A percentile compares a stretch with the other conserved stretches of the same genome.
Conservation (phyloP, 352 stramenopile species). For the Chrysophaeum taylorii region DNA sequence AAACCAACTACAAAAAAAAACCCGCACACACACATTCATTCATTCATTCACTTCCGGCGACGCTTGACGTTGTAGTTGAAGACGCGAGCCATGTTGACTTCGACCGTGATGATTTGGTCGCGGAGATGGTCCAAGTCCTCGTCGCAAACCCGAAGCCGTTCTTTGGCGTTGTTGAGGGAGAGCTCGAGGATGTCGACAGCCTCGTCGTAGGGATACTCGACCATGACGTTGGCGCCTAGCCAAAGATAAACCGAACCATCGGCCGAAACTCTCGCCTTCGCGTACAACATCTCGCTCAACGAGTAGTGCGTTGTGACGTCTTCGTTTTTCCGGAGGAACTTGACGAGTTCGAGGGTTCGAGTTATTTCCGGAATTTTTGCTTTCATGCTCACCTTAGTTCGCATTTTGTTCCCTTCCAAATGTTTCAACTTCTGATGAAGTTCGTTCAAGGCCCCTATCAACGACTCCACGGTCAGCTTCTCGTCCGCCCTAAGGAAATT, state of each 20-base stretch:
- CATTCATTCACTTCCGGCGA: no score
- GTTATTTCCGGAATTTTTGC: conserved; percentile 48
- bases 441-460: conserved; percentile 57
- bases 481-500: background rate
- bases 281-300: conserved; percentile 85
- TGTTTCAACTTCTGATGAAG: conserved; percentile 55
- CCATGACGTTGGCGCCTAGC: conserved; percentile 92
- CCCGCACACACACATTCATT: no score
- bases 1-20: no score
- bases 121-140: conserved; percentile 82
- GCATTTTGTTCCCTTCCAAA: conserved; percentile 35
- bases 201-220: conserved; percentile 94
- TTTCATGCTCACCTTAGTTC: conserved; percentile 60
- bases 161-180: conserved; percentile 40
- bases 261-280: conserved; percentile 72
- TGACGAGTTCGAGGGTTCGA: conserved; percentile 56
- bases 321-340: conserved; percentile 51
- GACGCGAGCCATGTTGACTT: conserved; percentile 91
- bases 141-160: conserved; percentile 28
- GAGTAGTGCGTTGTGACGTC: conserved; percentile 79
- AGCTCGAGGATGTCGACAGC: conserved; percentile 72
- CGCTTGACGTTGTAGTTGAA: conserved; percentile 90
- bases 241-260: conserved; percentile 87
- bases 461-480: conserved; percentile 33
- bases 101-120: conserved; percentile 91